Percentiles rank a stretch among this genome's conserved stretches.
phyloP scores from a whole-genome alignment of 129 eudicot genomes.

The Flaveria bidentis region DNA sequence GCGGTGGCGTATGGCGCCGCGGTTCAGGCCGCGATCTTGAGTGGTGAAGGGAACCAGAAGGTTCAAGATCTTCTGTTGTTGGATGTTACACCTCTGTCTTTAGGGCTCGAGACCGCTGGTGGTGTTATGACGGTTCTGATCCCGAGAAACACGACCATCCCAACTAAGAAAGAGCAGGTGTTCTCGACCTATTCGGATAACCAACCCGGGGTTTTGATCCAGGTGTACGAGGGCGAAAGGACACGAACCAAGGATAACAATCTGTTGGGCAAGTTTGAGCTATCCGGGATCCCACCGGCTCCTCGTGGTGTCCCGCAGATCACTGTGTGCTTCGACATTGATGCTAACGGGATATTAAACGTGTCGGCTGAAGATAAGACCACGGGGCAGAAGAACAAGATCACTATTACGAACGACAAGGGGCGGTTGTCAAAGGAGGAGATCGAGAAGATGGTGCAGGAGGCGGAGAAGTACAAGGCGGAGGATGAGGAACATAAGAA shows the following conservation, averaged over 20 bases:
- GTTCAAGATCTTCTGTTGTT: constrained; percentile 72
- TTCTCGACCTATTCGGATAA: constrained; percentile 78
- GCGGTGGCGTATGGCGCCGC: constrained; percentile 92
- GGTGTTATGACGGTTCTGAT: constrained; percentile 81
- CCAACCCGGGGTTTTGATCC: constrained; percentile 78
- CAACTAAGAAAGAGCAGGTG: constrained; percentile 81
- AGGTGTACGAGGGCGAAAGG: constrained; percentile 73
- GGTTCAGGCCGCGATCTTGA: constrained; percentile 73
- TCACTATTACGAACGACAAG: constrained; percentile 78
- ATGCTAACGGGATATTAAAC: constrained; percentile 73
- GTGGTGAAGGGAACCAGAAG: constrained; percentile 83
- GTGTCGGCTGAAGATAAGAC: constrained; percentile 86
- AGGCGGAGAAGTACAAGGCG: constrained; percentile 79
- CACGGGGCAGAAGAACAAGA: constrained; percentile 83
- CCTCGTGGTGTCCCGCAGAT: constrained; percentile 84
- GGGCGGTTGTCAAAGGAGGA: constrained; percentile 81
- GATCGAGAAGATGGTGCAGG: constrained; percentile 81
- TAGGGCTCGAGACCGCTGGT: constrained; percentile 74
- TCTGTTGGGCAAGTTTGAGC: constrained; percentile 73
- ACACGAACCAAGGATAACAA: constrained; percentile 73
- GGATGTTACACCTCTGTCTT: constrained; percentile 80
- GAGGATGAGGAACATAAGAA: constrained; percentile 88
- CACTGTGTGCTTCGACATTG: constrained; percentile 75
- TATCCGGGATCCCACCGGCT: constrained; percentile 81
- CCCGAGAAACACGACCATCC: constrained; percentile 79